A percentile compares a stretch with the other conserved stretches of the same genome.
These are phyloP conservation scores for Fusarium pseudoanthophilum DNA, from an alignment of 2,329 filamentous ascomycete species.

Conservation along the genomic window DNA sequence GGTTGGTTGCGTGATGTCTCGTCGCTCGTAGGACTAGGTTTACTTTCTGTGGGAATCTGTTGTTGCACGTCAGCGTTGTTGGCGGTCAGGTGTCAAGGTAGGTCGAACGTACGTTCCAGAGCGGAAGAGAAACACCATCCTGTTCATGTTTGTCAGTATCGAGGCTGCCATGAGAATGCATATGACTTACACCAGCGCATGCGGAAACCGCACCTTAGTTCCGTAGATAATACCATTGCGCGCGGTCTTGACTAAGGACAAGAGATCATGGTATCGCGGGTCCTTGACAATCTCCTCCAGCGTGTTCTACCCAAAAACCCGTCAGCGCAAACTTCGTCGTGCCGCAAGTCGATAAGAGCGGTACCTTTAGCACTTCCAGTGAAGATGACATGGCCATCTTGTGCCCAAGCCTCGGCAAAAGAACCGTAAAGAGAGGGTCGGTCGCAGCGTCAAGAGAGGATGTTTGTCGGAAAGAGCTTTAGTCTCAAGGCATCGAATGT, in stretches of 20 bases:
- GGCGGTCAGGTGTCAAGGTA: background rate
- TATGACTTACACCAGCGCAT: constrained; percentile 79
- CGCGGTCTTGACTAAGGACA: constrained; percentile 89
- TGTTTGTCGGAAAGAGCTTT: constrained; percentile 4
- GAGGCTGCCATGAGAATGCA: background rate
- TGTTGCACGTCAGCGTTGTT: constrained; percentile 27
- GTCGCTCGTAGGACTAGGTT: constrained; percentile 86
- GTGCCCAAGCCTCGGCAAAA: constrained; percentile 38
- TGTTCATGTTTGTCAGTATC: constrained; percentile 50
- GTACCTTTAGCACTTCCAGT: constrained; percentile 47
- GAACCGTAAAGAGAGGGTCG: background rate
- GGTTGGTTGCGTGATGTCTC: constrained; percentile 87
- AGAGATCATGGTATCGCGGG: constrained; percentile 83
- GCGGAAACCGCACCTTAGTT: constrained; percentile 96
- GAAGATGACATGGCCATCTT: constrained; percentile 45
- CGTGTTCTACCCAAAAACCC: constrained; percentile 60
- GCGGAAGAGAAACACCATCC: constrained; percentile 97
- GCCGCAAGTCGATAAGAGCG: background rate
- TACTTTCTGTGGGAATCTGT: constrained; percentile 77
- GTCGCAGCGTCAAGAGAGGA: constrained; percentile 23
- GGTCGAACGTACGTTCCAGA: constrained; percentile 76
- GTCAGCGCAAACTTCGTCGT: constrained; percentile 19
- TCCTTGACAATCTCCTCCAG: constrained; percentile 83
- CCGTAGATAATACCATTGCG: constrained; percentile 98
- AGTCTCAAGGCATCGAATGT: constrained; percentile 29